Base-by-base conservation (phyloP, 2,329 filamentous ascomycete species). In the Aspergillus calidoustus region DNA sequence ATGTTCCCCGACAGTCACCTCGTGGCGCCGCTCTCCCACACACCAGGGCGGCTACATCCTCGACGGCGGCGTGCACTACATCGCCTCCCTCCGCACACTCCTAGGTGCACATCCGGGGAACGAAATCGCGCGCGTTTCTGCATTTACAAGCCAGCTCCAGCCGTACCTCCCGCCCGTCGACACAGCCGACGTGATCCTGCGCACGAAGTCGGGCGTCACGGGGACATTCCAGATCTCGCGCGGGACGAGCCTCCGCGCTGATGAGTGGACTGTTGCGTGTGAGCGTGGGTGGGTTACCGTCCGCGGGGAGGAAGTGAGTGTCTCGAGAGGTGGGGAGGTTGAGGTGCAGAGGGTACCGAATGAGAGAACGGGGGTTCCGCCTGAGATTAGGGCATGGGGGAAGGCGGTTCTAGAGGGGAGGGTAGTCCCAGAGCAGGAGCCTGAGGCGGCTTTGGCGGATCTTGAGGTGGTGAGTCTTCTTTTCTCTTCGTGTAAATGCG, bases 31-130 rank as follows among this genome's bases (percentile, higher is more conserved):
- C 74, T 83, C 78, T 58, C 90, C 91, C 1, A 81, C 84, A 56
- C 86, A 91, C 72, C 90, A 92, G 75, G 91, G 91, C 58, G 91
- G 91, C 0, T 93, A 93, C 73, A 74, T 93, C 58, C 84, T 93
- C 1, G 91, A 93, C 70, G 90, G 87, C 17, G 91, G 91, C 46
- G 89, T 93, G 28, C 91, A 93, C 76, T 88, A 86, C 63, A 80
- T 88, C 8, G 90, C 91, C 7, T 87, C 79, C 0, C 57, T 23
- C 55, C 64, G 25, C 31, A 23, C 31, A 15, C 38, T 53, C 7
- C 50, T 53, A 1, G 30, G 5, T 7, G 28, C 50, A 22, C 30
- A 19, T 0, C 28, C 28, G 31, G 28, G 50, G 7, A 53, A 34
- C 50, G n/a, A 38, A 8, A 38, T n/a, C 5, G 30, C 50, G 9